phyloP scores from a whole-genome alignment of 371 early-diverging fungal genomes.

The Basidiobolus heterosporus region DNA sequence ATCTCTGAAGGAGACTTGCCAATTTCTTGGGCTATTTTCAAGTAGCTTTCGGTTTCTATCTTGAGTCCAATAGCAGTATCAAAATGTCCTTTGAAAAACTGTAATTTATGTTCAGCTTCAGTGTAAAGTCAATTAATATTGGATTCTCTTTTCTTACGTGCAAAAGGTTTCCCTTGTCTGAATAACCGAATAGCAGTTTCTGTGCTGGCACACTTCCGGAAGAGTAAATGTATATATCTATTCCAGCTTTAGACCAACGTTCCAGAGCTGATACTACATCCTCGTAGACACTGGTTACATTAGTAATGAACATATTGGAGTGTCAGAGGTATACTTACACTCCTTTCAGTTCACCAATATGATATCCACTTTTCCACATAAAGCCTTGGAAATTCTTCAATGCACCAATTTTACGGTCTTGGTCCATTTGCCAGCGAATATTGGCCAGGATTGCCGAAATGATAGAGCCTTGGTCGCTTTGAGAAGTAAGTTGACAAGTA shows the following conservation, averaged over 20 bases:
- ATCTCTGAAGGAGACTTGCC: constrained; percentile 28
- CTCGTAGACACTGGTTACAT: constrained; percentile 41
- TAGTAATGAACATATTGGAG: not conserved
- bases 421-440: constrained; percentile 65
- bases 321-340: constrained; percentile 27
- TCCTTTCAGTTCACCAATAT: constrained; percentile 52
- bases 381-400: constrained; percentile 85
- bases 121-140: too few relatives aligned
- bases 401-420: constrained; percentile 72
- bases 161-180: constrained; percentile 65
- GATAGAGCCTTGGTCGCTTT: constrained; percentile 22
- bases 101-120: not conserved
- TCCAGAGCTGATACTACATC: constrained; percentile 69
- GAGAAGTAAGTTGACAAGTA: too few relatives aligned
- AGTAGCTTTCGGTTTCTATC: constrained; percentile 44
- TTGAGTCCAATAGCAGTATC: constrained; percentile 78
- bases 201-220: constrained; percentile 86
- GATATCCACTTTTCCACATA: constrained; percentile 83
- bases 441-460: constrained; percentile 42
- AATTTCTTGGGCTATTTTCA: constrained; percentile 50
- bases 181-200: constrained; percentile 70
- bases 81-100: constrained; percentile 72
- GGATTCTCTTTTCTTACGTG: constrained; percentile 30
- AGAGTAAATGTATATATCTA: constrained; percentile 76
- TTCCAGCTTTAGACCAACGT: constrained; percentile 36